Base-by-base conservation (phyloP, 257 asterid genomes). In the Solanum peruvianum region DNA sequence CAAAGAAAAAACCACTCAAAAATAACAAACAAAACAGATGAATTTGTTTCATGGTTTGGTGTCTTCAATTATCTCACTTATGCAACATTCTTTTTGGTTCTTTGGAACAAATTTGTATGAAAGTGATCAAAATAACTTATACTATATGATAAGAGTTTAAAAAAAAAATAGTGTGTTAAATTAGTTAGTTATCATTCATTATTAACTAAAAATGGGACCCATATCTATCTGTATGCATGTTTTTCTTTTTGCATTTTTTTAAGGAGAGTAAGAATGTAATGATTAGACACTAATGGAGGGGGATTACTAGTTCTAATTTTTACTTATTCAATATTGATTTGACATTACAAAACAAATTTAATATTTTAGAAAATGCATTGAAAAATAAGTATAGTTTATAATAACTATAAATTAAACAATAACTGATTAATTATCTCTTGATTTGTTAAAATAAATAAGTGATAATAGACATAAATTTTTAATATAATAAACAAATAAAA, bases 1-100 rank as follows among this genome's bases (percentile, higher is more conserved):
- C 88, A 83, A 90, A 88, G 56, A 82, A 87, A 84, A 92, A 66
- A 82, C 84, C 93, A 90, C 93, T 93, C 93, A 84, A 93, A 92
- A 93, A 90, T 93, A 87, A 91, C 86, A 90, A 80, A 52, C 45
- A 56, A 60, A 73, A 37, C 49, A 37, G 29, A 70, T 78, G 87
- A 75, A 78, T 47, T 75, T 56, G 4, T 56, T 87, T 75, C 93
- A 91, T 92, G 29, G 69, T 71, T 85, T 88, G 72, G 62, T 87
- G 73, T 52, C 88, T n/a, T 77, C 64, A 42, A 6, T 88, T 87
- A 49, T 25, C 86, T 29, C 64, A 27, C n/a, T 80, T 47, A 20
- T 56, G 64, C 11, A 9, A 47, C 89, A 89, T 67, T 93, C 90
- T 88, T 87, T 85, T 88, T 84, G 90, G 88, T 89, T 93, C 88